Conservation (phyloP, 2,329 filamentous ascomycete species). For the Penicillium concentricum region DNA sequence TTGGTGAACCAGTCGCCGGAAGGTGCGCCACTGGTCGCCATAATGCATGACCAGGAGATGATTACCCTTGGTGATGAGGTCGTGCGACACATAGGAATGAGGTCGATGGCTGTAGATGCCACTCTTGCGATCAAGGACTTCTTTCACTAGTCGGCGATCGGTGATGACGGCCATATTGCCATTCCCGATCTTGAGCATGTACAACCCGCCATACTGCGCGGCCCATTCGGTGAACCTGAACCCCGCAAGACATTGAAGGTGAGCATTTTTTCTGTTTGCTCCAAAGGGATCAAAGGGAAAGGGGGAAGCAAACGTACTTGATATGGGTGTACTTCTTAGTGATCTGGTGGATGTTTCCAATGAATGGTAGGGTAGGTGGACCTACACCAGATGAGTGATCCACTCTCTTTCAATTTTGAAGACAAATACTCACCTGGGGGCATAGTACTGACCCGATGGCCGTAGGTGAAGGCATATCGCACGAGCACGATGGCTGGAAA, state of each 20-base stretch:
- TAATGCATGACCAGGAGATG: conserved; percentile 5
- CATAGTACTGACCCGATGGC: background rate
- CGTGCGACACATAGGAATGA: conserved; percentile 26
- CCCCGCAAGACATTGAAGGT: background rate
- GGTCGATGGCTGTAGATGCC: conserved; percentile 47
- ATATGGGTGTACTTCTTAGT: background rate
- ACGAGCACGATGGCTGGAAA: background rate
- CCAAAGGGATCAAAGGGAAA: too few species aligned
- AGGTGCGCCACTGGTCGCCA: conserved; percentile 43
- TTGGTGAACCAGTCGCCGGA: conserved; percentile 49
- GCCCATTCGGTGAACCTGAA: background rate
- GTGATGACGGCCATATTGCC: conserved; percentile 45
- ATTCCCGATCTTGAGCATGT: conserved; percentile 43
- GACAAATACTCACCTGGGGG: background rate
- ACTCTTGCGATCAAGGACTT: conserved; percentile 48
- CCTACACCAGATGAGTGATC: background rate
- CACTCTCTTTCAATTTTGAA: too few species aligned
- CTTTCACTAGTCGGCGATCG: conserved; percentile 41
- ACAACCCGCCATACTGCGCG: background rate
- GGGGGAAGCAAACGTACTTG: background rate
- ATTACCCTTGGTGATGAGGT: background rate
- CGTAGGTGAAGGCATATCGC: background rate
- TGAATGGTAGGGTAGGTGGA: background rate
- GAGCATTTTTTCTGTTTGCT: background rate
- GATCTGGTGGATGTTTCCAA: background rate